These are phyloP conservation scores for Rhizopogon sp. DNA, from an alignment of 768 basidiomycete species.

Conservation along the genomic window DNA sequence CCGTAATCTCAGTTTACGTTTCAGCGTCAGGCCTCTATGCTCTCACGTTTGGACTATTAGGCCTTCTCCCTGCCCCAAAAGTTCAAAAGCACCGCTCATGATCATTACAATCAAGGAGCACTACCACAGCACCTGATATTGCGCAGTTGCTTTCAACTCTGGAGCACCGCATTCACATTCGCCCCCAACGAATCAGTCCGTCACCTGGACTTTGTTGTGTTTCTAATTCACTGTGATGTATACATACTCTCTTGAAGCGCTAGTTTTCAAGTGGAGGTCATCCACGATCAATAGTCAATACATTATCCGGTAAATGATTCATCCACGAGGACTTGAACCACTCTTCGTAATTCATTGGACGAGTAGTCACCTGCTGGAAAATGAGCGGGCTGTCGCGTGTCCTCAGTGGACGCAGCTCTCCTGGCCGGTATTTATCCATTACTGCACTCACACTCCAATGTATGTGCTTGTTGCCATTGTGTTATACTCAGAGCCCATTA, in stretches of 20 bases:
- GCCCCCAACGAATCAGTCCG: not conserved
- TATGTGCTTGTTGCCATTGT: not conserved
- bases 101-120: not conserved
- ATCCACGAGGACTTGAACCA: not conserved
- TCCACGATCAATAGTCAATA: too few relatives aligned
- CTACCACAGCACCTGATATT: not conserved
- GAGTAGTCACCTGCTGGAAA: constrained; percentile 6
- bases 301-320: not conserved
- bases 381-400: constrained; percentile 17
- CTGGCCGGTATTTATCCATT: not conserved
- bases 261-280: too few relatives aligned
- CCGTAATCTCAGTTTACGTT: not conserved
- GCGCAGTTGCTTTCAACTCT: too few relatives aligned
- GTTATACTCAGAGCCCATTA: not conserved
- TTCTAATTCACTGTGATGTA: too few relatives aligned
- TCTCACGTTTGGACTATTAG: constrained; percentile 68
- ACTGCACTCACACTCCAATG: not conserved
- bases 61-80: constrained; percentile 63
- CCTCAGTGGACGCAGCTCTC: not conserved
- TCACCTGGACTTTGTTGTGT: not conserved
- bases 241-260: too few relatives aligned
- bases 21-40: constrained; percentile 68
- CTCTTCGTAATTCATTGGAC: constrained; percentile 10
- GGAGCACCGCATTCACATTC: not conserved
- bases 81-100: constrained; percentile 39